A percentile compares a stretch with the other conserved stretches of the same genome.
These are phyloP conservation scores for Podosphaera fusca DNA, from an alignment of 2,329 filamentous ascomycete genomes.

Conservation along the genomic window DNA sequence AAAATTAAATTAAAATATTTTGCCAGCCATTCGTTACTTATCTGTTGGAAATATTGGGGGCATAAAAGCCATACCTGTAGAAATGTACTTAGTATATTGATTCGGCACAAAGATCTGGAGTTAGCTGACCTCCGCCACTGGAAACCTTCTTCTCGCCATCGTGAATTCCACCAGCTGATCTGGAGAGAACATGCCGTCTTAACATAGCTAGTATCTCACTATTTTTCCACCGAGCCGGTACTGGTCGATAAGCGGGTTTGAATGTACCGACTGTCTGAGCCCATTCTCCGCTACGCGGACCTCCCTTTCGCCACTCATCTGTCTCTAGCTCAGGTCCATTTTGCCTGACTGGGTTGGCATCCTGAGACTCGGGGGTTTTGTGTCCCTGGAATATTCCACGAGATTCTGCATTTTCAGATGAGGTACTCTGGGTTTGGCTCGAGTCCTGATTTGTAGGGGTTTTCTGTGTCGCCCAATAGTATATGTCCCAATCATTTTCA, in stretches of 20 bases:
- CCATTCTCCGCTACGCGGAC: slow-evolving; percentile 51
- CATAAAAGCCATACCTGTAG: slow-evolving; percentile 17
- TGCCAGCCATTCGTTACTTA: slow-evolving; percentile 2
- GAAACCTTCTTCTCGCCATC: slow-evolving; percentile 6
- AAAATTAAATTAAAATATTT: neutral
- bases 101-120: neutral
- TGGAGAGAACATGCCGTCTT: slow-evolving; percentile 54
- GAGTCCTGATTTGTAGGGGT: slow-evolving; percentile 21
- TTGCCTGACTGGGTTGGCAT: slow-evolving; percentile 10
- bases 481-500: slow-evolving; percentile 99
- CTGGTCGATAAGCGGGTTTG: slow-evolving; percentile 77
- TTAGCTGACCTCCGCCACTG: slow-evolving; percentile 11
- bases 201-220: slow-evolving; percentile 60
- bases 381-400: neutral
- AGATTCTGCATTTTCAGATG: slow-evolving; percentile 23
- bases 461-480: slow-evolving; percentile 96
- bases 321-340: slow-evolving; percentile 11
- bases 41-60: slow-evolving; percentile 15
- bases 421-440: slow-evolving; percentile 27
- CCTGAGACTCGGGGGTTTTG: slow-evolving; percentile 3
- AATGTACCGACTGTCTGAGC: slow-evolving; percentile 89
- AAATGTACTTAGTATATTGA: slow-evolving; percentile 2
- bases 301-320: slow-evolving; percentile 17
- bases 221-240: slow-evolving; percentile 64
- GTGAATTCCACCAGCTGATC: slow-evolving; percentile 34